phyloP scores from a whole-genome alignment of 2,329 filamentous ascomycete species.

The Fusarium lyarnte region DNA sequence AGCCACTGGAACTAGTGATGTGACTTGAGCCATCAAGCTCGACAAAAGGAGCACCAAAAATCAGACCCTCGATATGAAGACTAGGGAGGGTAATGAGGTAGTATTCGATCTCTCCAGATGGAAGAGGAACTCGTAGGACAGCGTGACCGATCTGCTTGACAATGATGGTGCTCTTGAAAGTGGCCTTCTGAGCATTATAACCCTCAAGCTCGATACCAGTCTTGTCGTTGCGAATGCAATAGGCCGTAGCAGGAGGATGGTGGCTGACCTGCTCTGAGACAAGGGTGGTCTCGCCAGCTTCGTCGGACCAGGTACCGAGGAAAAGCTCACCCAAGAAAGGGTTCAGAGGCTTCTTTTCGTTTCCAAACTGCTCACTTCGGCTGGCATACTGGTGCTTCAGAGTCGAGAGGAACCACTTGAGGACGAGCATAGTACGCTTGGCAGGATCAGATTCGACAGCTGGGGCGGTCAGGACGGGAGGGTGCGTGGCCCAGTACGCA shows the following conservation, averaged over 20 bases:
- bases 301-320: slow-evolving; percentile 88
- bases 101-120: slow-evolving; percentile 63
- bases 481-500: slow-evolving; percentile 84
- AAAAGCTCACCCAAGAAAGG: slow-evolving; percentile 97
- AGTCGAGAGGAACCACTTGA: slow-evolving; percentile 96
- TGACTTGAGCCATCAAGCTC: slow-evolving; percentile 87
- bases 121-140: slow-evolving; percentile 74
- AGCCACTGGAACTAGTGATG: slow-evolving; percentile 88
- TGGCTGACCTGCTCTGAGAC: slow-evolving; percentile 96
- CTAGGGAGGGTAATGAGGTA: slow-evolving; percentile 93
- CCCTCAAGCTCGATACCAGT: slow-evolving; percentile 83
- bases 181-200: slow-evolving; percentile 96
- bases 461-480: slow-evolving; percentile 81
- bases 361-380: slow-evolving; percentile 81
- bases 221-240: slow-evolving; percentile 87
- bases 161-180: slow-evolving; percentile 91
- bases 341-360: slow-evolving; percentile 98
- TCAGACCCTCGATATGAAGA: slow-evolving; percentile 92
- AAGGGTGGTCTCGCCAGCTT: slow-evolving; percentile 82
- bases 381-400: slow-evolving; percentile 85
- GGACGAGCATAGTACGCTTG: slow-evolving; percentile 85
- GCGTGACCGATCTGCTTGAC: slow-evolving; percentile 96
- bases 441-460: slow-evolving; percentile 80
- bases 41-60: slow-evolving; percentile 86
- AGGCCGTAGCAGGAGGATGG: slow-evolving; percentile 94